A percentile compares a stretch with the other conserved stretches of the same genome.
These are phyloP conservation scores for Colletotrichum viniferum DNA, from an alignment of 2,329 filamentous ascomycete species.

Conservation along the genomic window DNA sequence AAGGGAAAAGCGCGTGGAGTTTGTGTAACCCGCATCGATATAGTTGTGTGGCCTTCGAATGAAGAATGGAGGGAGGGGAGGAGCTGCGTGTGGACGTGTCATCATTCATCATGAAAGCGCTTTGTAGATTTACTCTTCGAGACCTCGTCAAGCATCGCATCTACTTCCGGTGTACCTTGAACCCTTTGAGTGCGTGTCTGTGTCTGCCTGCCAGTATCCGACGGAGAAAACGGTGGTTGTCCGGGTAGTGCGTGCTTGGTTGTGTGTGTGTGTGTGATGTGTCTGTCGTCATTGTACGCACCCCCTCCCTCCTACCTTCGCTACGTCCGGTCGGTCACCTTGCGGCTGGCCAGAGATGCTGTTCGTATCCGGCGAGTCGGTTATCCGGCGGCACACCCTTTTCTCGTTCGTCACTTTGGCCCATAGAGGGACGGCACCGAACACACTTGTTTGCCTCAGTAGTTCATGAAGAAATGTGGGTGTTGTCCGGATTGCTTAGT, in stretches of 20 bases:
- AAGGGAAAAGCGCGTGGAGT: not conserved
- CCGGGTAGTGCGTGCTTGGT: not conserved
- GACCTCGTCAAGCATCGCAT: not conserved
- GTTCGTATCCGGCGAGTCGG: not conserved
- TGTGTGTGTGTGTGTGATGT: not conserved
- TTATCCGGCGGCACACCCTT: not conserved
- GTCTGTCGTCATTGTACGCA: not conserved
- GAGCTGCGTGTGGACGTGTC: not conserved
- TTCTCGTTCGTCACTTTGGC: not conserved
- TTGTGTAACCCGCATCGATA: not conserved
- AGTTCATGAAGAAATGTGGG: not conserved
- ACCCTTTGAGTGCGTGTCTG: not conserved
- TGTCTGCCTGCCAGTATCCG: not conserved
- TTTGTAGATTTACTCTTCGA: conserved; percentile 11
- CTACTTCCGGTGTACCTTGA: not conserved
- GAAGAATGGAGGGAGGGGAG: not conserved
- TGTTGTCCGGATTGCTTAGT: not conserved
- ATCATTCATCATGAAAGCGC: not conserved
- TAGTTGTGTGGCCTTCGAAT: not conserved
- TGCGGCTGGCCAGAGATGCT: not conserved
- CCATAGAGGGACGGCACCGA: not conserved
- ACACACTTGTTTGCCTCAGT: not conserved
- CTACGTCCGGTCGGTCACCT: not conserved
- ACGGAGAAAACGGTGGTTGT: not conserved
- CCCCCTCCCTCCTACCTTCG: not conserved